These are phyloP conservation scores for Pyricularia sp. DNA, from an alignment of 2,329 filamentous ascomycete genomes.

Conservation along the genomic window DNA sequence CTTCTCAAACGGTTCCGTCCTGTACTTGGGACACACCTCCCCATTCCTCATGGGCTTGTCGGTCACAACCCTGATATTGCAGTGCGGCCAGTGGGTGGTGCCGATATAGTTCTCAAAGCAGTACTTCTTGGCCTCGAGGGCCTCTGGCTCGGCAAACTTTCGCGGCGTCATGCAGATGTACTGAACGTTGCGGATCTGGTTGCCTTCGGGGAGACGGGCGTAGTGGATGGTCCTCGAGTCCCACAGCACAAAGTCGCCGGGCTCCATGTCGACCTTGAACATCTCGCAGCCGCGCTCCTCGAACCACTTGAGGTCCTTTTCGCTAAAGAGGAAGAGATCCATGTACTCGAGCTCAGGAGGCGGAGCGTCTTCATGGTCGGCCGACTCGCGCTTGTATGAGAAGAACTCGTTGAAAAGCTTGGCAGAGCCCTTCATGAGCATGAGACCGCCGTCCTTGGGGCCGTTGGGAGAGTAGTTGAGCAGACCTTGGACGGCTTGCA, in stretches of 20 bases:
- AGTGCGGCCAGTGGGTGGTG: conserved; percentile 25
- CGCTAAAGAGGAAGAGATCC: conserved; percentile 28
- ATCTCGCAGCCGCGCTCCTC: conserved; percentile 22
- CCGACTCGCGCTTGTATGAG: conserved; percentile 17
- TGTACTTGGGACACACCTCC: conserved; percentile 20
- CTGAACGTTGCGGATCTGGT: conserved; percentile 21
- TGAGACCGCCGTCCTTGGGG: conserved; percentile 27
- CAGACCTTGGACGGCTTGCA: conserved; percentile 13
- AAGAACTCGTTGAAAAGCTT: conserved; percentile 32
- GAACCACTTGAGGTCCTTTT: conserved; percentile 30
- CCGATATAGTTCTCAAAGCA: conserved; percentile 19
- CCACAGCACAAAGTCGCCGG: conserved; percentile 31
- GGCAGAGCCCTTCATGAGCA: conserved; percentile 27
- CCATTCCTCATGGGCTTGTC: conserved; percentile 23
- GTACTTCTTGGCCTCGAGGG: conserved; percentile 18
- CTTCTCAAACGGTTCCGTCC: conserved; percentile 24
- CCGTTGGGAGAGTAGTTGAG: conserved; percentile 27
- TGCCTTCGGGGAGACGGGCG: conserved; percentile 12
- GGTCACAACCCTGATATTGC: conserved; percentile 21
- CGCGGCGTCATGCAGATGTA: conserved; percentile 24
- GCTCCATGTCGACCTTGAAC: conserved; percentile 25
- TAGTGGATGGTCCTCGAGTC: conserved; percentile 33
- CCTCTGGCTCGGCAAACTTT: conserved; percentile 20
- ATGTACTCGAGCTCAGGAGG: conserved; percentile 11
- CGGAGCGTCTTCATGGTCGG: conserved; percentile 16